Conservation (phyloP, 768 basidiomycete species). For the Phylloporus rhodoxanthus region DNA sequence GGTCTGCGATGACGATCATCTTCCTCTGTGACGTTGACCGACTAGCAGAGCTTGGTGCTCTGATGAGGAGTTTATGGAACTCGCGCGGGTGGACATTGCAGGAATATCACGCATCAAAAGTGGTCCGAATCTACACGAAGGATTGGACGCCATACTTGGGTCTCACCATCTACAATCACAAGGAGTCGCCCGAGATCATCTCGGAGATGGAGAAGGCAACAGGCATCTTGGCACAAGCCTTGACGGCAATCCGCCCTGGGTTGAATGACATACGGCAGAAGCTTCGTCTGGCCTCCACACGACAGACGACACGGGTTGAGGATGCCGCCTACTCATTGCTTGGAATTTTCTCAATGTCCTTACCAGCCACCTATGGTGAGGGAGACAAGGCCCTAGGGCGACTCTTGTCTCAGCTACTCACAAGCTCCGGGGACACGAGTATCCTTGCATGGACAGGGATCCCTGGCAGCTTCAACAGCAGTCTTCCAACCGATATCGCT, state of each 20-base stretch:
- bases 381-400: slow-evolving; percentile 3
- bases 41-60: neutral
- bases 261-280: neutral
- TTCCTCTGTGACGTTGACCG: neutral
- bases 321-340: neutral
- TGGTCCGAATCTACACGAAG: neutral
- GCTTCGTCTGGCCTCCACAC: neutral
- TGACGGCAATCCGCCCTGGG: slow-evolving; percentile 1
- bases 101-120: neutral
- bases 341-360: neutral
- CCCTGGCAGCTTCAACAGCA: neutral
- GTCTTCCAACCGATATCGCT: neutral
- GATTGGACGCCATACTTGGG: neutral
- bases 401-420: slow-evolving; percentile 1
- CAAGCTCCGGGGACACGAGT: slow-evolving; percentile 1
- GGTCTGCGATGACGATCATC: neutral
- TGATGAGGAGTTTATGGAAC: neutral
- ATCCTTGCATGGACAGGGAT: slow-evolving; percentile 7
- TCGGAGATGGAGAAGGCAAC: neutral
- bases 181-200: neutral
- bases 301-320: neutral
- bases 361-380: slow-evolving; percentile 1
- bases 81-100: neutral
- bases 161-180: neutral
- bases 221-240: neutral